Conservation (phyloP, 257 asterid species). For the Capsicum rhomboideum region DNA sequence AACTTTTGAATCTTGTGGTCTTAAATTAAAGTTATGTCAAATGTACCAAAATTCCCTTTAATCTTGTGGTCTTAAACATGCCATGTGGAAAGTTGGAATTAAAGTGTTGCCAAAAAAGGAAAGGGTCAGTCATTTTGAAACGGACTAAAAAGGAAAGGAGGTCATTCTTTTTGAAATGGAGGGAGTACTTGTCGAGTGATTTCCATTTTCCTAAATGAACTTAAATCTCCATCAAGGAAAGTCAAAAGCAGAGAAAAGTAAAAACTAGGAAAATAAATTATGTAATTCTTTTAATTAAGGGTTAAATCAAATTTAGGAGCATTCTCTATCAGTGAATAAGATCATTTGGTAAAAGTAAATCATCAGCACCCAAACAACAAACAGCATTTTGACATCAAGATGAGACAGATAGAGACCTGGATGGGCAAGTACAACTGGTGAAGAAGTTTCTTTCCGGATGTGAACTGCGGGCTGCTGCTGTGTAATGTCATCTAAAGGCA, state of each 20-base stretch:
- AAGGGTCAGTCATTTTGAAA: too few relatives aligned
- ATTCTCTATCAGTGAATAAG: not conserved
- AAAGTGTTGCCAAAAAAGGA: too few relatives aligned
- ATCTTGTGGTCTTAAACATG: too few relatives aligned
- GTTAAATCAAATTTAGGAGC: not conserved
- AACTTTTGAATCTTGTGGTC: too few relatives aligned
- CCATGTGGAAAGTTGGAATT: too few relatives aligned
- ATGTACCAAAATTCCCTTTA: too few relatives aligned
- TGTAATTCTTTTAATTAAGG: not conserved
- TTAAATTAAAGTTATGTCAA: too few relatives aligned
- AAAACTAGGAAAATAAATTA: not conserved
- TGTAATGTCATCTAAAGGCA: slow-evolving; percentile 25
- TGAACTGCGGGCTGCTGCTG: slow-evolving; percentile 19
- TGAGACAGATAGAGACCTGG: not conserved
- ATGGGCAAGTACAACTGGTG: not conserved
- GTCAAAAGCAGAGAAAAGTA: not conserved
- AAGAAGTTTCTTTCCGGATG: slow-evolving; percentile 30
- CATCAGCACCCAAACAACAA: not conserved
- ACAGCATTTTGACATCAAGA: not conserved
- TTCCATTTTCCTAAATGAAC: not conserved
- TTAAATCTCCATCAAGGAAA: not conserved
- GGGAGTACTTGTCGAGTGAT: not conserved
- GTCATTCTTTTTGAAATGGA: too few relatives aligned
- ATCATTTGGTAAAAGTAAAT: not conserved
- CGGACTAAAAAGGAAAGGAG: too few relatives aligned